Conservation (phyloP, 2,329 filamentous ascomycete species). For the Paecilomyces formosus region DNA sequence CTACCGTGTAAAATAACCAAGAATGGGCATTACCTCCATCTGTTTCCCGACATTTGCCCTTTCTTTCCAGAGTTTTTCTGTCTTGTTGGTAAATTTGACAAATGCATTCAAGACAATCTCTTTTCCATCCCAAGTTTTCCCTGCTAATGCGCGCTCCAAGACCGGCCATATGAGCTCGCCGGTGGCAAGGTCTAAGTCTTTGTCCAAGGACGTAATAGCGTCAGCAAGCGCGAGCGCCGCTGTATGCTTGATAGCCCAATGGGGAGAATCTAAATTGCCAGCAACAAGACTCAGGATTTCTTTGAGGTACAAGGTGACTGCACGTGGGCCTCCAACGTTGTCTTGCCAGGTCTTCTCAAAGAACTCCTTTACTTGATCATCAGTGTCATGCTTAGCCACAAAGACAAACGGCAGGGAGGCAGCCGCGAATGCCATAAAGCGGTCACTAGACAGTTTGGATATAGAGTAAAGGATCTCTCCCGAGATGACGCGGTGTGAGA, state of each 20-base stretch:
- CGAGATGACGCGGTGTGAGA: slow-evolving; percentile 63
- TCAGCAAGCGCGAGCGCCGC: slow-evolving; percentile 74
- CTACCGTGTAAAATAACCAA: slow-evolving; percentile 6
- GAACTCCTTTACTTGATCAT: slow-evolving; percentile 70
- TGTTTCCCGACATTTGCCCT: slow-evolving; percentile 52
- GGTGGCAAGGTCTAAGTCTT: slow-evolving; percentile 50
- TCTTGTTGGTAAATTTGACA: slow-evolving; percentile 65
- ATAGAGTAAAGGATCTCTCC: slow-evolving; percentile 78
- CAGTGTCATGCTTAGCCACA: slow-evolving; percentile 75
- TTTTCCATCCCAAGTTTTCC: slow-evolving; percentile 92
- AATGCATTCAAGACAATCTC: slow-evolving; percentile 75
- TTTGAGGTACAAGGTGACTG: slow-evolving; percentile 72
- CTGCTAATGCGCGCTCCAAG: slow-evolving; percentile 69
- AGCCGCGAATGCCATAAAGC: slow-evolving; percentile 69
- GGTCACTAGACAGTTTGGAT: slow-evolving; percentile 80
- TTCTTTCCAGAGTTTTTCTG: slow-evolving; percentile 52
- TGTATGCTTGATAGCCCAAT: slow-evolving; percentile 87
- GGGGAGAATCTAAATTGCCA: slow-evolving; percentile 65
- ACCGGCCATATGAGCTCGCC: slow-evolving; percentile 69
- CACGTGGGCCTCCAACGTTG: slow-evolving; percentile 76
- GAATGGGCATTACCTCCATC: slow-evolving; percentile 54
- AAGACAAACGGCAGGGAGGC: slow-evolving; percentile 80
- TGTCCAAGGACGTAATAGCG: slow-evolving; percentile 56
- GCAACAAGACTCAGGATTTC: slow-evolving; percentile 70
- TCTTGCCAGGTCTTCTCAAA: slow-evolving; percentile 84